Conservation (phyloP, 345 rosid genomes). For the Linum tenue region DNA sequence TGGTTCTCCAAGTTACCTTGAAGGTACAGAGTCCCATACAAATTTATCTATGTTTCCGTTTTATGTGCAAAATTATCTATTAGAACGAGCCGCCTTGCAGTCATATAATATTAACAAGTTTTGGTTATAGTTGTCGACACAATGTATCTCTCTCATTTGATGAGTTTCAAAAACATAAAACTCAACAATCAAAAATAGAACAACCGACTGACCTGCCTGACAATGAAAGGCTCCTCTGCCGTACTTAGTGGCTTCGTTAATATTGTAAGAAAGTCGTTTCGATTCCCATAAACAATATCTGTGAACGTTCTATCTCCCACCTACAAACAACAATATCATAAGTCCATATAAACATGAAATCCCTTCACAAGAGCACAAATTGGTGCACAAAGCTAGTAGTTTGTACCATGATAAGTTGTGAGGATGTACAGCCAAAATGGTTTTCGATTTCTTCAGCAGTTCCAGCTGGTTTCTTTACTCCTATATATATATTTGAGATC, state of each 20-base stretch:
- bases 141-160: not conserved
- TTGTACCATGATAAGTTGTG: constrained; percentile 76
- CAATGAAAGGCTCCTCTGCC: constrained; percentile 81
- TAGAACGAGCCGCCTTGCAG: too few relatives aligned
- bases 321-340: constrained; percentile 30
- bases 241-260: constrained; percentile 72
- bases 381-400: not conserved
- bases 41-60: too few relatives aligned
- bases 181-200: not conserved
- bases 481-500: constrained; percentile 23
- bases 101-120: not conserved
- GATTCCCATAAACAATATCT: constrained; percentile 76
- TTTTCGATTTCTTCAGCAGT: constrained; percentile 86
- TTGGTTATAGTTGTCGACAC: not conserved
- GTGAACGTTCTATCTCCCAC: constrained; percentile 98
- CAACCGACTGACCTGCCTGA: constrained; percentile 65
- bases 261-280: constrained; percentile 74
- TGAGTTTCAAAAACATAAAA: not conserved
- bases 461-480: constrained; percentile 90
- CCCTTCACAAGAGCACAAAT: constrained; percentile 1
- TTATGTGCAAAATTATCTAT: too few relatives aligned
- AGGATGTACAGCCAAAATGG: constrained; percentile 80
- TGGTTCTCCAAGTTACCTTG: too few relatives aligned
- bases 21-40: too few relatives aligned
- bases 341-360: constrained; percentile 7